phyloP scores from a whole-genome alignment of 352 stramenopile genomes.

The Phytophthora citrophthora region DNA sequence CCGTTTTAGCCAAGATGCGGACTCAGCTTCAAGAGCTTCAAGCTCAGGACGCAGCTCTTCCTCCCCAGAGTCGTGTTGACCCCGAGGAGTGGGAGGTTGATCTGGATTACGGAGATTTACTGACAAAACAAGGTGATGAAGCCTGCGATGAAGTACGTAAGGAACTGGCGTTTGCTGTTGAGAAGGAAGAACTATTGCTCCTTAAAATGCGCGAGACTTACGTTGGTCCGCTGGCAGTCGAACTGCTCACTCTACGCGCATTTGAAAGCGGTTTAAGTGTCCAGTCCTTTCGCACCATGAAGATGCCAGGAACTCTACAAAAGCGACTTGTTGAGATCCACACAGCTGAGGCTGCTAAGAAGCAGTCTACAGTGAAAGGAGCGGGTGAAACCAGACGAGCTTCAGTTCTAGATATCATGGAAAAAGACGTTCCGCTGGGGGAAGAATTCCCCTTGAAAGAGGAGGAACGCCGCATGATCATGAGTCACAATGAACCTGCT shows the following conservation, averaged over 20 bases:
- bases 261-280: slow-evolving; percentile 74
- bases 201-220: slow-evolving; percentile 87
- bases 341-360: slow-evolving; percentile 33
- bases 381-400: slow-evolving; percentile 14
- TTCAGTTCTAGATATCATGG: slow-evolving; percentile 77
- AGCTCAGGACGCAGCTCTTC: slow-evolving; percentile 60
- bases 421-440: slow-evolving; percentile 52
- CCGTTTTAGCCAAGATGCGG: slow-evolving; percentile 85
- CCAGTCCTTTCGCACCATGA: slow-evolving; percentile 84
- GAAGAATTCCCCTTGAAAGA: slow-evolving; percentile 67
- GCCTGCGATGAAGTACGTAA: slow-evolving; percentile 90
- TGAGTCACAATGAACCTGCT: slow-evolving; percentile 19
- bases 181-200: slow-evolving; percentile 83
- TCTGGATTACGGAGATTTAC: slow-evolving; percentile 80
- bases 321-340: slow-evolving; percentile 80
- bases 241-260: slow-evolving; percentile 73
- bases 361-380: slow-evolving; percentile 1
- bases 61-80: slow-evolving; percentile 63
- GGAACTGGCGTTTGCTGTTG: slow-evolving; percentile 81
- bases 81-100: slow-evolving; percentile 89
- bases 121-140: slow-evolving; percentile 68
- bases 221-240: slow-evolving; percentile 73
- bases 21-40: slow-evolving; percentile 77
- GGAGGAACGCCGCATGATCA: slow-evolving; percentile 60
- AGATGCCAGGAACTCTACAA: slow-evolving; percentile 69